phyloP scores from a whole-genome alignment of 805 yeast genomes.

The Myxozyma udenii region DNA sequence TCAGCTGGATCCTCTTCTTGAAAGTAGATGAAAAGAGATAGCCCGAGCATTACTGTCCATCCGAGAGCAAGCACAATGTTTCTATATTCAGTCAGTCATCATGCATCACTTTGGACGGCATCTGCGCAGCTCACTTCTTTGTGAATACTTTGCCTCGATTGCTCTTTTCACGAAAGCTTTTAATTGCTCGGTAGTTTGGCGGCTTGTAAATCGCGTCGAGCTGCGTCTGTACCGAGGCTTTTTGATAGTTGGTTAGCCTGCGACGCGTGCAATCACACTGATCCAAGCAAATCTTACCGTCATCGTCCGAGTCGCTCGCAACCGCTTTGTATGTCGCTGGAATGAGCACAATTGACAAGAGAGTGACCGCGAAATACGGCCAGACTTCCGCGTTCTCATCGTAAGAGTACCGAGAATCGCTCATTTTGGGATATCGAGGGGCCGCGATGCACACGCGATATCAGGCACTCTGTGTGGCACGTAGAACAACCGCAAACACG shows the following conservation, averaged over 20 bases:
- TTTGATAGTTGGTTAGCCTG: background rate
- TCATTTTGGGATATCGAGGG: conserved; percentile 44
- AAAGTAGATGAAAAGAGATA: conserved; percentile 41
- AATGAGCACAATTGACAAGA: conserved; percentile 61
- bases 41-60: conserved; percentile 53
- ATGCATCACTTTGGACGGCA: too few relatives aligned
- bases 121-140: conserved; percentile 36
- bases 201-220: too few relatives aligned
- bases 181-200: conserved; percentile 27
- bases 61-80: conserved; percentile 48
- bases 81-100: conserved; percentile 1
- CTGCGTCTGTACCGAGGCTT: too few relatives aligned
- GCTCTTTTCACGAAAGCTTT: conserved; percentile 33
- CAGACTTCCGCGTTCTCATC: conserved; percentile 89
- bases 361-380: conserved; percentile 84
- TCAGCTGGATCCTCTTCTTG: conserved; percentile 35
- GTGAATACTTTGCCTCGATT: conserved; percentile 32
- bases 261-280: too few relatives aligned
- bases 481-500: too few relatives aligned
- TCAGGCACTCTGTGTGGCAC: too few relatives aligned
- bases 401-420: conserved; percentile 63
- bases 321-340: conserved; percentile 50
- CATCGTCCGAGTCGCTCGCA: conserved; percentile 30
- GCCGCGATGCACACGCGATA: too few relatives aligned
- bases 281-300: conserved; percentile 6